Evolutionary conservation across 176 grass and related monocot species (phyloP), one percentile per base, ranked within the genome.

Genomic region (Calamus simplicifolius): DNA sequence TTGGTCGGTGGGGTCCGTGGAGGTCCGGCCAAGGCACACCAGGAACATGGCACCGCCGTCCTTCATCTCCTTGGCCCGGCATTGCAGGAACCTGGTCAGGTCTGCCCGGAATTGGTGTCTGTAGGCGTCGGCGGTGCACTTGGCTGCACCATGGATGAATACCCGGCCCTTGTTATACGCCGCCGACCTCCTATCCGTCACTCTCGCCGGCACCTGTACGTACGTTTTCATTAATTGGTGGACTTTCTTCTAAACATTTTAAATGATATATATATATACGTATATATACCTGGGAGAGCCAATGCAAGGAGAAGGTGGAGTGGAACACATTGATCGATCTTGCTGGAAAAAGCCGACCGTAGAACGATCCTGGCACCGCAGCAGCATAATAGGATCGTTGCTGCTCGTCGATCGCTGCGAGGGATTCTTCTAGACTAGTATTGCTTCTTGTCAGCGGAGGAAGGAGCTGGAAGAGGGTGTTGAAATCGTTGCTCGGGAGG

Each of bases 211-310:
- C n/a, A 62, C 60, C 60, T 62, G 30, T 48, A n/a, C n/a, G n/a
- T n/a, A n/a, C n/a, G n/a, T n/a, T n/a, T n/a, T n/a, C n/a, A n/a
- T n/a, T n/a, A n/a, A n/a, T n/a, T n/a, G n/a, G n/a, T 13, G 3
- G 10, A 12, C 35, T 43, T 43, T 12, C 35, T 13, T 13, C 7
- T 25, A 31, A 59, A 25, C 26, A 27, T 12, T 13, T 8, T 12
- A 15, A 14, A 21, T 5, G 18, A 48, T 48, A n/a, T n/a, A n/a
- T n/a, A n/a, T n/a, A n/a, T n/a, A n/a, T n/a, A n/a, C n/a, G n/a
- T n/a, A n/a, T n/a, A n/a, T n/a, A n/a, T n/a, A 62, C 60, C 60
- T 62, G 31, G 15, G 60, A 49, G 30, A 62, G 60, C 60, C 60
- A 62, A 23, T 62, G 60, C 60, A 62, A 62, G 8, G 60, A 62